phyloP scores from a whole-genome alignment of 2,329 filamentous ascomycete species.

The Arachnopeziza araneosa region DNA sequence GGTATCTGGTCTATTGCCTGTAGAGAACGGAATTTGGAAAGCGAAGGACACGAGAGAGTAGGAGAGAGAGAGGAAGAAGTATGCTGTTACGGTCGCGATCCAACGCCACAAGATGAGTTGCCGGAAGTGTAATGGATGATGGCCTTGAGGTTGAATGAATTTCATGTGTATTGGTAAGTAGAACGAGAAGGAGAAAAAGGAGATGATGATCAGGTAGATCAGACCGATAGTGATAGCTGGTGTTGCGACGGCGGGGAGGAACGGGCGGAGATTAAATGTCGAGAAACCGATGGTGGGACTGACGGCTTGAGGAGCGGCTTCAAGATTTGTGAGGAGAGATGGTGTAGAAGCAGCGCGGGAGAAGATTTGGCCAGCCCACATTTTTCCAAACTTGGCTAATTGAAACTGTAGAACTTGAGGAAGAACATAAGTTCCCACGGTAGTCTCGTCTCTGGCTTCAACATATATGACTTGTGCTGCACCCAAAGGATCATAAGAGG shows the following conservation, averaged over 20 bases:
- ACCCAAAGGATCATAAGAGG: constrained; percentile 54
- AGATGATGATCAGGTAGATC: constrained; percentile 63
- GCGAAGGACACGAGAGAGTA: constrained; percentile 60
- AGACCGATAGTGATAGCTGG: constrained; percentile 57
- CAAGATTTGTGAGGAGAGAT: constrained; percentile 37
- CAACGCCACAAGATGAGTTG: no score
- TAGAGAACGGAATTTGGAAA: constrained; percentile 57
- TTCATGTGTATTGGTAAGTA: constrained; percentile 58
- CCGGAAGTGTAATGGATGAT: no score
- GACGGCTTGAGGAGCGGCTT: constrained; percentile 45
- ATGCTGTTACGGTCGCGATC: constrained; percentile 45
- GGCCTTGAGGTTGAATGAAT: neutral
- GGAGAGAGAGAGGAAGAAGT: constrained; percentile 55
- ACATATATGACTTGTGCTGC: constrained; percentile 52
- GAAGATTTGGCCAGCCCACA: constrained; percentile 33
- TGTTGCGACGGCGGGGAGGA: constrained; percentile 46
- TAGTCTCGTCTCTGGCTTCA: constrained; percentile 50
- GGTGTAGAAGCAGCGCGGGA: constrained; percentile 22
- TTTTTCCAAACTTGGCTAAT: constrained; percentile 11
- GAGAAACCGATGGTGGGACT: constrained; percentile 52
- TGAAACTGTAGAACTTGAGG: constrained; percentile 31
- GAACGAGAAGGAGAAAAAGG: constrained; percentile 62
- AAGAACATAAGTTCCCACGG: constrained; percentile 46
- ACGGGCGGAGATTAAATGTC: constrained; percentile 53
- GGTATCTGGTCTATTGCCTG: constrained; percentile 39